Conservation (phyloP, 441 rosid genomes). For the Erodium moschatum region DNA sequence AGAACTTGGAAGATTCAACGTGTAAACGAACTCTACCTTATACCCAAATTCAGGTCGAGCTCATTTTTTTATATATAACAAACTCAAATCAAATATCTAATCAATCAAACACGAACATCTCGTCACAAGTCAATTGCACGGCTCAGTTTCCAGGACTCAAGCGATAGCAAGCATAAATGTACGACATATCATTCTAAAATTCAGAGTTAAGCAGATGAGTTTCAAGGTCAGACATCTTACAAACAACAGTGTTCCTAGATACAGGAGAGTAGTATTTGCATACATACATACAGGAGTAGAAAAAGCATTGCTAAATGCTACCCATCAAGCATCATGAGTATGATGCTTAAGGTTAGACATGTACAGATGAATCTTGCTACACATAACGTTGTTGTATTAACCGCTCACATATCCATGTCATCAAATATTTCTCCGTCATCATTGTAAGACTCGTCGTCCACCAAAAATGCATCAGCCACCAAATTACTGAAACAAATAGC, state of each 20-base stretch:
- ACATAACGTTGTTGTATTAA: conserved; percentile 19
- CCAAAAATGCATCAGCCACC: conserved; percentile 47
- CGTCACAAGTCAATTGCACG: too few relatives aligned
- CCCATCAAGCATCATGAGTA: neutral
- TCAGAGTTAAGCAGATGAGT: neutral
- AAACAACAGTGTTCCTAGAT: conserved; percentile 9
- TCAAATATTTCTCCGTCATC: conserved; percentile 70
- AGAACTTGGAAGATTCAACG: too few relatives aligned
- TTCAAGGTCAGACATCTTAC: conserved; percentile 10
- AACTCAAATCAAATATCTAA: too few relatives aligned
- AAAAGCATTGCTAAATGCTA: conserved; percentile 22
- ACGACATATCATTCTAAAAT: too few relatives aligned
- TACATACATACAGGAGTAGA: conserved; percentile 8
- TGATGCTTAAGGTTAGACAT: conserved; percentile 7
- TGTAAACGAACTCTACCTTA: too few relatives aligned
- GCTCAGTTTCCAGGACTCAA: too few relatives aligned
- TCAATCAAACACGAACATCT: too few relatives aligned
- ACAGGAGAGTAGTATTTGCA: conserved; percentile 16
- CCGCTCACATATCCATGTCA: conserved; percentile 72
- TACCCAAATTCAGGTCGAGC: too few relatives aligned
- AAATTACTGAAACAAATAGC: conserved; percentile 60
- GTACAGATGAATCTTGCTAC: conserved; percentile 20
- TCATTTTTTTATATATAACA: too few relatives aligned
- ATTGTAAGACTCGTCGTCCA: conserved; percentile 29
- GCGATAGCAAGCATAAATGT: too few relatives aligned